These are phyloP conservation scores for Paraphoma sp. DNA, from an alignment of 2,329 filamentous ascomycete species.

Conservation along the genomic window DNA sequence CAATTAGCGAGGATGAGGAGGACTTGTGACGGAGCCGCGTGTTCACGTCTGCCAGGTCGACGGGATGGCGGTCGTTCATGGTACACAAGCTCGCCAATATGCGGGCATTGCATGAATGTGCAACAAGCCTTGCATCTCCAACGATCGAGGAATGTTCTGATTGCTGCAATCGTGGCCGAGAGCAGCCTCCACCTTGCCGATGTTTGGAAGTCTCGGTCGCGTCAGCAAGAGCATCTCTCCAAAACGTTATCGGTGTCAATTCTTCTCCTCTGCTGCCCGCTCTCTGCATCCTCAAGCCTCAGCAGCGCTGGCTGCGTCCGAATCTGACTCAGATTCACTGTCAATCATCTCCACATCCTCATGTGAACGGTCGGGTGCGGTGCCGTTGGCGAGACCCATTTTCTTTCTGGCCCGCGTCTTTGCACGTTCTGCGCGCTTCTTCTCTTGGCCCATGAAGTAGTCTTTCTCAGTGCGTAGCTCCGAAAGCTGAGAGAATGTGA, in stretches of 20 bases:
- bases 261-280: too few relatives aligned
- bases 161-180: neutral
- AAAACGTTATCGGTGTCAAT: too few relatives aligned
- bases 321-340: conserved; percentile 25
- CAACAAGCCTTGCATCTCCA: conserved; percentile 13
- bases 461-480: conserved; percentile 52
- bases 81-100: conserved; percentile 18
- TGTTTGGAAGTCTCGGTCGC: too few relatives aligned
- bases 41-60: conserved; percentile 11
- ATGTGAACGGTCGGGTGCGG: conserved; percentile 6
- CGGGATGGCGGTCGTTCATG: conserved; percentile 10
- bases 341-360: conserved; percentile 42
- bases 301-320: conserved; percentile 15
- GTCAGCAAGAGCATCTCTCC: too few relatives aligned
- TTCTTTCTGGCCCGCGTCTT: conserved; percentile 29
- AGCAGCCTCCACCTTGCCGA: neutral
- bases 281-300: conserved; percentile 1
- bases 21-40: neutral
- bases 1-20: neutral
- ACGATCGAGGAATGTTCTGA: neutral
- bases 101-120: conserved; percentile 9
- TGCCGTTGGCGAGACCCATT: conserved; percentile 26
- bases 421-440: conserved; percentile 31
- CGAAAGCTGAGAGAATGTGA: conserved; percentile 54
- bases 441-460: conserved; percentile 41